These are phyloP conservation scores for Gloeophyllum trabeum DNA, from an alignment of 768 basidiomycete genomes.

Conservation along the genomic window DNA sequence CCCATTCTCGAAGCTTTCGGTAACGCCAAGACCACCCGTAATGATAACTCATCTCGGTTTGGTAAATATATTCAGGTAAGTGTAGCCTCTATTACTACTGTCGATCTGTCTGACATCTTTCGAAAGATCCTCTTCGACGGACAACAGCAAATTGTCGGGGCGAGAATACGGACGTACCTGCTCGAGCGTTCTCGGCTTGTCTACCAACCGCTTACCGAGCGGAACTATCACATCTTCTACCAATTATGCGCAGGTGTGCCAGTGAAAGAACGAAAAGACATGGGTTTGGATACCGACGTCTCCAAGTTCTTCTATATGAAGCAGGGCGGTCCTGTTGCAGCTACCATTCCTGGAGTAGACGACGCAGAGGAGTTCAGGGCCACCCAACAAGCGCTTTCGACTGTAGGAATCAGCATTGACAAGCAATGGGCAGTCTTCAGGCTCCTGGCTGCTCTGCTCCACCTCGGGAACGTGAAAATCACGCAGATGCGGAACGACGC, in stretches of 20 bases:
- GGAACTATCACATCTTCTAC: constrained; percentile 99
- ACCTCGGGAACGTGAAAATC: constrained; percentile 97
- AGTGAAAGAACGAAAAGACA: constrained; percentile 87
- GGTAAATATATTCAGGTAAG: constrained; percentile 97
- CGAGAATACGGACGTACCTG: constrained; percentile 96
- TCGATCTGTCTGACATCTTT: constrained; percentile 5
- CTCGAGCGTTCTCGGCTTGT: constrained; percentile 96
- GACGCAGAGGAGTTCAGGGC: constrained; percentile 91
- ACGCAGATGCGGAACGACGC: constrained; percentile 75
- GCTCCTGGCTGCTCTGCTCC: constrained; percentile 83
- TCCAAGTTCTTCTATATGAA: constrained; percentile 86
- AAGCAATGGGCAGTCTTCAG: constrained; percentile 98
- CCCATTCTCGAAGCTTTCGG: constrained; percentile 98
- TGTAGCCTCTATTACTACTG: constrained; percentile 11
- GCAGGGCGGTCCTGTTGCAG: constrained; percentile 84
- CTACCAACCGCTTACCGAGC: constrained; percentile 92
- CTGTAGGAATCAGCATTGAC: constrained; percentile 95
- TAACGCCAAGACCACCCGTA: constrained; percentile 97
- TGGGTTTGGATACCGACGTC: constrained; percentile 79
- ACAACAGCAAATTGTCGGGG: constrained; percentile 93
- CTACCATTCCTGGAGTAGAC: constrained; percentile 86
- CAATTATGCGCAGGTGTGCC: constrained; percentile 97
- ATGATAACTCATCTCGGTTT: constrained; percentile 98
- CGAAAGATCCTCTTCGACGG: constrained; percentile 91
- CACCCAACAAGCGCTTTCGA: constrained; percentile 91